Conservation (phyloP, 257 asterid species). For the Jacaranda copaia region DNA sequence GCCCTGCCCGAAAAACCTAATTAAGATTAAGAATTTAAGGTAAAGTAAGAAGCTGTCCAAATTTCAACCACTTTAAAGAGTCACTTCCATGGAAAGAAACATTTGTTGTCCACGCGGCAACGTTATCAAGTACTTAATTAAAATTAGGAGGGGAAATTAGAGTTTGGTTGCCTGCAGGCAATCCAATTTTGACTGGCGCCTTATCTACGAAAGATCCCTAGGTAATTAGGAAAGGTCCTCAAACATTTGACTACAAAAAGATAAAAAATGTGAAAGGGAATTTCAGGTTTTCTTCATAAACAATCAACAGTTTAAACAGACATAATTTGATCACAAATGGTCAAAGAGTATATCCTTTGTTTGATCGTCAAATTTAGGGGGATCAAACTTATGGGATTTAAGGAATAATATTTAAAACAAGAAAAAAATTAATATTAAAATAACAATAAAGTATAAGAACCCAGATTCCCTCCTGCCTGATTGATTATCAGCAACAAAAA, state of each 20-base stretch:
- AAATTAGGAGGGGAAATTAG: background rate
- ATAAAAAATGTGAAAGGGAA: background rate
- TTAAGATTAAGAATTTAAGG: background rate
- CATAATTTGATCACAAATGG: background rate
- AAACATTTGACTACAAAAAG: background rate
- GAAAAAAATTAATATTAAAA: no score
- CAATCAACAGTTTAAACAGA: background rate
- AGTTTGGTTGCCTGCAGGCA: background rate
- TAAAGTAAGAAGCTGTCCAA: background rate
- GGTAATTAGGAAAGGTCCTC: background rate
- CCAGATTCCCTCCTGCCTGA: no score
- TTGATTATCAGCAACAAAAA: no score
- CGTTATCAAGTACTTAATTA: background rate
- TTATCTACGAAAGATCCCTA: background rate
- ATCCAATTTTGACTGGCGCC: background rate
- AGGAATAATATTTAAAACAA: no score
- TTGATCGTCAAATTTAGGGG: no score
- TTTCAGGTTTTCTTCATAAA: background rate
- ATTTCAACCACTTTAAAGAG: background rate
- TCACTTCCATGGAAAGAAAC: background rate
- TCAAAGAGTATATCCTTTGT: background rate
- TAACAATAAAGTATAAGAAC: no score
- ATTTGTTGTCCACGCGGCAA: background rate
- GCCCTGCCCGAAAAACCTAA: background rate
- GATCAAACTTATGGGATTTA: no score